Conservation (phyloP, 2,329 filamentous ascomycete species). For the Cercospora brassicicola region DNA sequence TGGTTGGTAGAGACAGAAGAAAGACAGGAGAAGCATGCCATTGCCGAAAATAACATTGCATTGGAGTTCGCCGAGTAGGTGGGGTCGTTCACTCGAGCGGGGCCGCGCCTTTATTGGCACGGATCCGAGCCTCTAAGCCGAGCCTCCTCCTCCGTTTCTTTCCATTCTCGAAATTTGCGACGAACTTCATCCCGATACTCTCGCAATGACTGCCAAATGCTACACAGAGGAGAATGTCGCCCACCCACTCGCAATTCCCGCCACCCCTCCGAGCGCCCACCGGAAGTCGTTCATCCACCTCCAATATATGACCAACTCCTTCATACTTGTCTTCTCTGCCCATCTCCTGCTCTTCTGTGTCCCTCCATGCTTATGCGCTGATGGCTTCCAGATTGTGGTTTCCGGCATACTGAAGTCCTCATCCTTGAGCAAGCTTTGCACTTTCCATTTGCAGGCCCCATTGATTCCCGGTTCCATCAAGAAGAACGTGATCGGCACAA, state of each 20-base stretch:
- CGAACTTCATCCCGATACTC: neutral
- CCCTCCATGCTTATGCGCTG: conserved; percentile 29
- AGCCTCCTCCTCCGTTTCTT: neutral
- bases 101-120: neutral
- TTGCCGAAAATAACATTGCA: neutral
- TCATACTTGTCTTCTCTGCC: conserved; percentile 31
- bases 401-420: conserved; percentile 31
- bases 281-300: conserved; percentile 32
- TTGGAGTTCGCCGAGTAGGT: conserved; percentile 2
- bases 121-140: neutral
- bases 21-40: neutral
- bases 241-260: conserved; percentile 28
- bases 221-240: conserved; percentile 26
- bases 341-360: conserved; percentile 26
- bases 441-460: conserved; percentile 44
- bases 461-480: conserved; percentile 45
- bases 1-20: neutral
- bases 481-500: conserved; percentile 41
- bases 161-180: neutral
- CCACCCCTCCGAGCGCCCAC: conserved; percentile 28
- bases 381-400: conserved; percentile 28
- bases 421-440: conserved; percentile 37
- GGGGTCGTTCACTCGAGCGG: conserved; percentile 8
- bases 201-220: neutral
- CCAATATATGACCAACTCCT: conserved; percentile 33